Base-by-base conservation (phyloP, 192 early-diverging fungal genomes). In the Dimargaris cristalligena region DNA sequence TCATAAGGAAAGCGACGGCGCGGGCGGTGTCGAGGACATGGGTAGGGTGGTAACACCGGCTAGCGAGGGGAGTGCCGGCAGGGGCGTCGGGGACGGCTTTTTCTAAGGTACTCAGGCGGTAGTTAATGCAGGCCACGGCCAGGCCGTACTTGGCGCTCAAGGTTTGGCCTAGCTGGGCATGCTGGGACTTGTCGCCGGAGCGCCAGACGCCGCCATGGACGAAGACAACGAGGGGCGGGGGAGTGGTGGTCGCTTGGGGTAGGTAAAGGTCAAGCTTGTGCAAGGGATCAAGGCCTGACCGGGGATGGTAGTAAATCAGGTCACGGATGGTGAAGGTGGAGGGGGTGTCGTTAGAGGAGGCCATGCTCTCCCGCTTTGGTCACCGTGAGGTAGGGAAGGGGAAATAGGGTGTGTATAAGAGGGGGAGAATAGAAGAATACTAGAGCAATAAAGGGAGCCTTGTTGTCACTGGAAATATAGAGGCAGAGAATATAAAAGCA, bases 171-270 rank as follows among this genome's bases (percentile, higher is more conserved):
- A 89, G 60, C 23, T 66, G 44, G 0, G 38, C 51, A 41, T 80
- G 80, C 6, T 83, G 76, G 33, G 60, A 45, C 64, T 89, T 90
- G 66, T 88, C 85, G 47, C 84, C 86, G 0, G 80, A 71, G 3
- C 83, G 73, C 92, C 92, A 95, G 16, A 89, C 85, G 2, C 92
- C 92, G 23, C 92, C 90, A 67, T 90, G 87, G 20, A 91, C 63
- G 68, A 81, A 87, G 6, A 92, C 74, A 1, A 84, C 61, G 20
- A 88, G 63, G 1, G 83, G 80, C 10, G 62, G 41, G 11, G n/a
- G 20, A 2, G 46, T 28, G 25, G 59, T 14, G 34, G 22, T 41
- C 18, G 38, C n/a, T 14, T 61, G 18, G 11, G 82, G 75, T 22
- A 76, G 47, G 64, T 87, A 86, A 3, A 88, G 59, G 66, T 86